Percentiles rank a stretch among this genome's conserved stretches.
Evolutionary conservation across 176 grass and related monocot genomes (phyloP).

Genomic region (Panicum miliaceum): DNA sequence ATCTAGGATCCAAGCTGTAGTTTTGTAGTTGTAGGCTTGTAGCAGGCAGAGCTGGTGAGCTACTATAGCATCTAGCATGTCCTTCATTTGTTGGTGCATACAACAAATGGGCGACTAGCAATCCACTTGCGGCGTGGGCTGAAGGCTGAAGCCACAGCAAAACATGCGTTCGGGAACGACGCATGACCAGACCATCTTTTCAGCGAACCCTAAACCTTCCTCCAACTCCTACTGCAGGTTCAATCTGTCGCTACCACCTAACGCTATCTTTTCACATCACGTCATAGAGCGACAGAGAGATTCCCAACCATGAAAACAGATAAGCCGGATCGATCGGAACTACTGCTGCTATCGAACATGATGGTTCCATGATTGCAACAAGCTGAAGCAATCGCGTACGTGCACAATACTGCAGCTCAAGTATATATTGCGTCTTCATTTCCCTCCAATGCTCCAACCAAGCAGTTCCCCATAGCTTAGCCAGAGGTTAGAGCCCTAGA

Average conservation of each 20-base stretch:
- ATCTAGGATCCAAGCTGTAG: neutral
- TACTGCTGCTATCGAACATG: neutral
- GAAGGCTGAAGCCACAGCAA: neutral
- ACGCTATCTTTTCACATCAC: neutral
- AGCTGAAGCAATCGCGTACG: neutral
- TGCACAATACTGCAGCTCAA: no score
- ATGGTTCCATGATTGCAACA: neutral
- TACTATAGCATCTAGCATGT: neutral
- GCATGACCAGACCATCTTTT: neutral
- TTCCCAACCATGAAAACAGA: neutral
- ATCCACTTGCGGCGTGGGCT: slow-evolving; percentile 7
- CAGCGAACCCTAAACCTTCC: slow-evolving; percentile 36
- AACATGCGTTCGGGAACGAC: neutral
- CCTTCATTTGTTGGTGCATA: neutral
- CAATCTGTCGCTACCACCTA: neutral
- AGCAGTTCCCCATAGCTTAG: no score
- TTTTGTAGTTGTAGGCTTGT: no score
- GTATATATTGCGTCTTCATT: no score
- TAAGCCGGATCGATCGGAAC: neutral
- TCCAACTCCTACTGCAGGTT: neutral
- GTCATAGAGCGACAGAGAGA: neutral
- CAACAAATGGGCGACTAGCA: neutral
- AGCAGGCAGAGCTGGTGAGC: neutral
- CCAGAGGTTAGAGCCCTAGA: no score
- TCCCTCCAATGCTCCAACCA: no score